Base-by-base conservation (phyloP, 441 rosid species). In the Pelargonium fulgidum region DNA sequence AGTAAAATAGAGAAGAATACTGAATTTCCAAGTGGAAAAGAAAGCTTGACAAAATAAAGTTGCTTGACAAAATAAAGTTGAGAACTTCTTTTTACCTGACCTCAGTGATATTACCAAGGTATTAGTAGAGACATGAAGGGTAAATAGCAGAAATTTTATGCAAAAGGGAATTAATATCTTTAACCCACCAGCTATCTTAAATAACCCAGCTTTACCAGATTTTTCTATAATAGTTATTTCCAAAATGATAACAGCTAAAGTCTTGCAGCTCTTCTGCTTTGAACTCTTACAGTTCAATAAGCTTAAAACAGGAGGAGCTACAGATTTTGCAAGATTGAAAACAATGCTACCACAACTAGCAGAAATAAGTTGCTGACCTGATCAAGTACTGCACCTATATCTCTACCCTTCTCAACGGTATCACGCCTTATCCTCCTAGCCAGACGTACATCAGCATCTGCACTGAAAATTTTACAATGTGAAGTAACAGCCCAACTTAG, bases 401-500 rank as follows among this genome's bases (percentile, higher is more conserved):
- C 97, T 87, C 98, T 87, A 68, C 90, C 85, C 80, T 94, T 92
- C 76, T 90, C 96, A 65, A 78, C 94, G 33, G 94, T 94, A 83
- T 92, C 98, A 71, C 98, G 85, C 82, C 88, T 85, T 79, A 94
- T 94, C 82, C 98, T 91, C 87, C 99, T 90, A 59, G 97, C 96
- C 85, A 94, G 80, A 59, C 99, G 97, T 67, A 94, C 99, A 84
- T 94, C 99, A 83, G 99, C 92, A 91, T 94, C 99, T 94, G 91
- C 88, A 78, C 87, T 87, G 85, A 82, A 82, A 82, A 78, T 65
- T 78, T 78, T 81, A 73, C 75, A 77, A 78, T 75, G 84, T 88
- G 72, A 86, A 81, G 83, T 80, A 75, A 79, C 78, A 73, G 81
- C 64, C 69, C 70, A 70, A 75, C 81, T 77, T 68, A 70, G 84